Percentiles rank a stretch among this genome's conserved stretches.
Conservation (phyloP, 2,329 filamentous ascomycete species). For the Bipolaris gigantea region DNA sequence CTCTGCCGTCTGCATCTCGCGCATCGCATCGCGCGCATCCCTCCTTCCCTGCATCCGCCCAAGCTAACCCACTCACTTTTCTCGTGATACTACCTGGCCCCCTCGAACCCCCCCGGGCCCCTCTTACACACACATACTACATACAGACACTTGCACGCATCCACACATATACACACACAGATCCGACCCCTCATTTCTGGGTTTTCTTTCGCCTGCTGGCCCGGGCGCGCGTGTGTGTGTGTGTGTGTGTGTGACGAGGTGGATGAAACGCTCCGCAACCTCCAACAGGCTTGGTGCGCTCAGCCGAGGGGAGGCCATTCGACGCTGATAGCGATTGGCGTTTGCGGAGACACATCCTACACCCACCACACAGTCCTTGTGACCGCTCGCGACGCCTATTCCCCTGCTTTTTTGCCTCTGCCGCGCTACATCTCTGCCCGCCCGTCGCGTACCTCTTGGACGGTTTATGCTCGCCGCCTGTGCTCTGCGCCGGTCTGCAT, state of each 20-base stretch:
- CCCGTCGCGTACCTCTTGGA: conserved; percentile 9
- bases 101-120: background rate
- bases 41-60: conserved; percentile 23
- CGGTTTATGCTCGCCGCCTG: conserved; percentile 4
- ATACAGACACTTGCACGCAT: background rate
- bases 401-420: conserved; percentile 19
- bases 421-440: conserved; percentile 17
- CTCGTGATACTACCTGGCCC: conserved; percentile 7
- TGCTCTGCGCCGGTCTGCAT: conserved; percentile 18
- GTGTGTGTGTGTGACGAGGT: conserved; percentile 29
- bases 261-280: conserved; percentile 28
- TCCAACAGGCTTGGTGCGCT: conserved; percentile 29
- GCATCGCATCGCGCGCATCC: conserved; percentile 8
- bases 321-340: conserved; percentile 30
- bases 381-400: conserved; percentile 26
- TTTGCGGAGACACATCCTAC: conserved; percentile 15
- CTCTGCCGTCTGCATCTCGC: conserved; percentile 20
- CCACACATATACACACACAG: conserved; percentile 20
- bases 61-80: conserved; percentile 17
- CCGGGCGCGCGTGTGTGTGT: conserved; percentile 22
- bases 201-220: conserved; percentile 24
- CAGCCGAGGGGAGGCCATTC: conserved; percentile 21
- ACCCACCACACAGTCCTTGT: conserved; percentile 24
- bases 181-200: conserved; percentile 28
- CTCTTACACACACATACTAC: background rate